Conservation (phyloP, 805 yeast species). For the Yarrowia divulgata region DNA sequence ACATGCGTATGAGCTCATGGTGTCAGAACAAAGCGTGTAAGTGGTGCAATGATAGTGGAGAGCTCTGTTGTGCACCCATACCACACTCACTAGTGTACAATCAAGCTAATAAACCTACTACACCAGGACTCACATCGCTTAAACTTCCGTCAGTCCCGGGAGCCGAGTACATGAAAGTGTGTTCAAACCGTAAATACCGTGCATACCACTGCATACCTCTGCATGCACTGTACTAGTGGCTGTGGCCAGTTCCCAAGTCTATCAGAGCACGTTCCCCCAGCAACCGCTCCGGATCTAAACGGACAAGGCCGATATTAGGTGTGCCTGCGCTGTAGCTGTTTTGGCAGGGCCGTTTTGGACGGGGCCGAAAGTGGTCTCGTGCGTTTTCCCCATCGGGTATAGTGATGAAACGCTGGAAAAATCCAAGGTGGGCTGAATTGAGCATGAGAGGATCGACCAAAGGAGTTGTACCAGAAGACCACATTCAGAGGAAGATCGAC, state of each 20-base stretch:
- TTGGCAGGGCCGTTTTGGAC: too few relatives aligned
- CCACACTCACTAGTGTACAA: too few relatives aligned
- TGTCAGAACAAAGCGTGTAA: too few relatives aligned
- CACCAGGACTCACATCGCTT: constrained; percentile 1
- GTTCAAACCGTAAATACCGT: too few relatives aligned
- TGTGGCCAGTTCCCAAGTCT: too few relatives aligned
- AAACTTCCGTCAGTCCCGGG: constrained; percentile 25
- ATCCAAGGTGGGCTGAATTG: too few relatives aligned
- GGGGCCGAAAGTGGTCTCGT: too few relatives aligned
- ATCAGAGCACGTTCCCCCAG: too few relatives aligned
- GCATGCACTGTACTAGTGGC: not conserved
- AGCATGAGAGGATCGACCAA: not conserved
- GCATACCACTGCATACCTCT: not conserved
- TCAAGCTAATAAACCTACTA: too few relatives aligned
- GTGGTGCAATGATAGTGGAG: too few relatives aligned
- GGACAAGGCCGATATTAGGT: not conserved
- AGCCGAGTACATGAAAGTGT: constrained; percentile 6
- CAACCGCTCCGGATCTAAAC: not conserved
- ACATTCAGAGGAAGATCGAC: not conserved
- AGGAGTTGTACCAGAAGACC: not conserved
- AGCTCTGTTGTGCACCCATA: too few relatives aligned
- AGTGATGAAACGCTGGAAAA: not conserved
- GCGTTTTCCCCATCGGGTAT: not conserved
- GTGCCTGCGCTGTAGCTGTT: constrained; percentile 19
- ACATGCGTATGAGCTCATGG: too few relatives aligned